Conservation (phyloP, 345 rosid genomes). For the Moricandia moricandioides region DNA sequence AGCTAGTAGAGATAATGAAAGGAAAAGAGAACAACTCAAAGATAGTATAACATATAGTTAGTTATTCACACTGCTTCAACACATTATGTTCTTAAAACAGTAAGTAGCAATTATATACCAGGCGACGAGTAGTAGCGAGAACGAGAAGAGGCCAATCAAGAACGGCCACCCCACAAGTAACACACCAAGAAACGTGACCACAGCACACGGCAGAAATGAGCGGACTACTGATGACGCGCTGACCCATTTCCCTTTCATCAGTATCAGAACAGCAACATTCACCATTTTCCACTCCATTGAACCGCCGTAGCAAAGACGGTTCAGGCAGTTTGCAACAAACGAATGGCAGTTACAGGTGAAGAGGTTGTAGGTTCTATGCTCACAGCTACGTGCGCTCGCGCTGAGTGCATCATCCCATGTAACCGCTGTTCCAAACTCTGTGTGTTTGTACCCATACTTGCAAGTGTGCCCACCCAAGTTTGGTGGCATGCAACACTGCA, state of each 20-base stretch:
- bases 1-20: neutral
- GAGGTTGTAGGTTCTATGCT: conserved; percentile 77
- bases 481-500: conserved; percentile 84
- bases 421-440: conserved; percentile 63
- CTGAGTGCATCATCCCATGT: conserved; percentile 84
- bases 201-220: conserved; percentile 68
- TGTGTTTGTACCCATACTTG: conserved; percentile 63
- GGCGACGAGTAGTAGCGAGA: conserved; percentile 56
- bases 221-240: conserved; percentile 52
- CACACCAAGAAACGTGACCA: conserved; percentile 58
- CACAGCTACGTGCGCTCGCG: conserved; percentile 50
- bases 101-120: conserved; percentile 77
- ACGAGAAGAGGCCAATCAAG: conserved; percentile 61
- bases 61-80: conserved; percentile 33
- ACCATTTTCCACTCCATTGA: conserved; percentile 93
- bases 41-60: neutral
- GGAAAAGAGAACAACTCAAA: neutral
- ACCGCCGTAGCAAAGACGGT: conserved; percentile 64
- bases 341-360: conserved; percentile 95
- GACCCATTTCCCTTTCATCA: conserved; percentile 72
- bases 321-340: conserved; percentile 72
- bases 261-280: conserved; percentile 57
- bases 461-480: conserved; percentile 77
- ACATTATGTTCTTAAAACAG: conserved; percentile 51
- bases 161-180: conserved; percentile 76